Base-by-base conservation (phyloP, 345 rosid genomes). In the Citrus trifoliata region DNA sequence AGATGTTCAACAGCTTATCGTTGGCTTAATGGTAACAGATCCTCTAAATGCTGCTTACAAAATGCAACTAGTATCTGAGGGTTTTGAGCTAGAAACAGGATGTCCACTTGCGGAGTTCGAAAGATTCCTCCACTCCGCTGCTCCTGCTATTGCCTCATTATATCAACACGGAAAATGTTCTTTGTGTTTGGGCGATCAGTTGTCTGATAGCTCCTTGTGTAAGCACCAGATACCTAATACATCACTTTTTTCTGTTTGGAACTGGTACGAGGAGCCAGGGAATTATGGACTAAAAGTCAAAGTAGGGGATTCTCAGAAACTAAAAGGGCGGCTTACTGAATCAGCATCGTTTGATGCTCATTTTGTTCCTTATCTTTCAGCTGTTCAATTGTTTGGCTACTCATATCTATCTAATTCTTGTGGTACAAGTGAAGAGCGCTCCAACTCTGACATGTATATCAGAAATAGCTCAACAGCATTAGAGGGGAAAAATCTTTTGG, bases 321-420 rank as follows among this genome's bases (percentile, higher is more conserved):
- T 22, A 22, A 58, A 78, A 8, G 70, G 79, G 40, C 14, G 10
- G 42, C 51, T 40, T 5, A 22, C 51, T 5, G 61, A 73, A 22
- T 5, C 48, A 10, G 55, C 33, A 18, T 64, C 75, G 10, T 80
- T 78, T 67, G 70, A 80, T 32, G 86, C 86, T 63, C 56, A 80
- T 77, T 77, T 83, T 70, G 76, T 77, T 74, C 86, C 86, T 71
- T 77, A 37, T 37, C 83, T 83, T 21, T 83, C 86, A 64, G 86
- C 83, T 40, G 27, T 83, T 77, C 83, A 80, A 58, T 78, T 83
- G 73, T 74, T 77, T 78, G 65, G 65, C 56, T 63, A 59, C 64
- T 56, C 84, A 10, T 30, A 55, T 22, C 75, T 37, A 42, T 69
- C 70, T 13, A 65, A 77, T 58, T 33, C 69, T 71, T 48, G 22